Percentiles rank a stretch among this genome's conserved stretches.
These are phyloP conservation scores for Kluyveromyces sp. DNA, from an alignment of 1,139 yeast species.

Conservation along the genomic window DNA sequence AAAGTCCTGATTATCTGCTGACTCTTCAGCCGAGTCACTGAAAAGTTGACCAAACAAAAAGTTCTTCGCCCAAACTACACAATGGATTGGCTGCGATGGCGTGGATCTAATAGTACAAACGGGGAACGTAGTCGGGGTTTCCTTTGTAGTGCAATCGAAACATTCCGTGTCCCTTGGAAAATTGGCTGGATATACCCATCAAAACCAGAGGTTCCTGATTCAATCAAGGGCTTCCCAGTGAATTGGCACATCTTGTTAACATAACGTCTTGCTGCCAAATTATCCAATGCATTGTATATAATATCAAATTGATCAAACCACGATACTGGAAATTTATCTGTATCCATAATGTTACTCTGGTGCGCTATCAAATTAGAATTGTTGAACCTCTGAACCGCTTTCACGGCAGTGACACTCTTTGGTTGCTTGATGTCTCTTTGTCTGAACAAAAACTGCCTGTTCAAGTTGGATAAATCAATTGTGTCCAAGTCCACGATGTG, in stretches of 20 bases:
- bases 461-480: conserved; percentile 82
- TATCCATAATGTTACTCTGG: conserved; percentile 85
- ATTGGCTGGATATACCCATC: conserved; percentile 93
- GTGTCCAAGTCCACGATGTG: conserved; percentile 93
- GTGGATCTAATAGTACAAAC: conserved; percentile 96
- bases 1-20: conserved; percentile 36
- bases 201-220: conserved; percentile 92
- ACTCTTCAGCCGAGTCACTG: conserved; percentile 41
- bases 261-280: conserved; percentile 83
- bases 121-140: conserved; percentile 83
- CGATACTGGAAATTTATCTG: conserved; percentile 54
- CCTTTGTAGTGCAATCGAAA: conserved; percentile 84
- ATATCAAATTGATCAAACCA: conserved; percentile 80
- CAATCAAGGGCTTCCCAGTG: conserved; percentile 70
- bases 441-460: conserved; percentile 86
- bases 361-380: conserved; percentile 64
- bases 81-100: conserved; percentile 92
- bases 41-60: conserved; percentile 78
- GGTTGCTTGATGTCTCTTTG: conserved; percentile 81
- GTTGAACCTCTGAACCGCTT: conserved; percentile 74
- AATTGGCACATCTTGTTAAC: conserved; percentile 80
- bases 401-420: conserved; percentile 74
- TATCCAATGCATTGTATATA: conserved; percentile 88
- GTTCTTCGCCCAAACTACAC: conserved; percentile 96
- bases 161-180: conserved; percentile 78